Evolutionary conservation across 2,329 filamentous ascomycete species (phyloP), one percentile per base, ranked within the genome.

Genomic region (Chaetomium sp.): DNA sequence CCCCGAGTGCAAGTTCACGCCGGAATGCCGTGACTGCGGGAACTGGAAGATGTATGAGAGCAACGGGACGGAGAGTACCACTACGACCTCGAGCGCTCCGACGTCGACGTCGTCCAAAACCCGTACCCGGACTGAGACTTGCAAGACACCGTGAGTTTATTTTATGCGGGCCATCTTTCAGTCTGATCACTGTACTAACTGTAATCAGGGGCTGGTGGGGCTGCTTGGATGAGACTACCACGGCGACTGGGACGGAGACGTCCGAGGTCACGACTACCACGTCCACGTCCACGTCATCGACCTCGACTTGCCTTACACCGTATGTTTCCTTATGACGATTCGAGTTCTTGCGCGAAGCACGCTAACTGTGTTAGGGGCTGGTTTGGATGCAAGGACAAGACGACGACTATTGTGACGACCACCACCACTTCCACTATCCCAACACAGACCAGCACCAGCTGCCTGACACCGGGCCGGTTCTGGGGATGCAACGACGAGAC

Each of bases 11-110:
- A 80, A 80, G 53, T 77, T 80, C 35, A 91, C 92, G 6, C 79
- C 84, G 27, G 86, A 90, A 52, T 97, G 94, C 68, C 84, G 88
- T 42, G 94, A 99, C 69, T 97, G 92, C 66, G 89, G 83, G 56
- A 85, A 87, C 54, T 97, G 94, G 94, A 95, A 96, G 66, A 95
- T 91, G 77, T 95, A 89, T 67, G 87, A 91, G 70, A 95, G 91
- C 69, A 96, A 96, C 68, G 88, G 88, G 35, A 94, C 88, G 1
- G 87, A 91, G 60, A 80, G 19, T 27, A 27, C 78, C 1, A 90
- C 85, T 0, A 88, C 86, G 0, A 84, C 84, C 0, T 77, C 82
- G 1, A 76, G 74, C 4, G 78, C 79, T 0, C 80, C 79, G 1
- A 78, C 80, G 1, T 78, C 78, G 2, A 83, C 19, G 19, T 27